Evolutionary conservation across 2,329 filamentous ascomycete genomes (phyloP).

Genomic region (Calonectria fujianensis): DNA sequence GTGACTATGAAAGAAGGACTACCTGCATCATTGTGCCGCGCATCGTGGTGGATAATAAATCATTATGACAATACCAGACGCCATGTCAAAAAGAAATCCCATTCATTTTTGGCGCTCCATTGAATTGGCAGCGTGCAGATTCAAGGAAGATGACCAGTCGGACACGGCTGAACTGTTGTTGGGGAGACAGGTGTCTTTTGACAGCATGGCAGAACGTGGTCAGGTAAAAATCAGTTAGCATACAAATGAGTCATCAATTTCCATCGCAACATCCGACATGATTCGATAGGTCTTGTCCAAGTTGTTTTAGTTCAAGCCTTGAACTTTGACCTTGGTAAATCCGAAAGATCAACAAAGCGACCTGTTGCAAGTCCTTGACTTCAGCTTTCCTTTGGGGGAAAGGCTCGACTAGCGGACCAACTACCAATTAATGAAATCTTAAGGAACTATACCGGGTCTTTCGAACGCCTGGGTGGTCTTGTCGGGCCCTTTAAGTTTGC

Average conservation of each 20-base stretch:
- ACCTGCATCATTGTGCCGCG: not conserved
- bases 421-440: not conserved
- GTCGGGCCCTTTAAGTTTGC: not conserved
- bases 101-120: not conserved
- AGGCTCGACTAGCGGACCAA: not conserved
- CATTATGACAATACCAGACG: not conserved
- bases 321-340: not conserved
- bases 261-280: not conserved
- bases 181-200: not conserved
- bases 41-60: not conserved
- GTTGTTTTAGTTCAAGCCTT: not conserved
- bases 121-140: not conserved
- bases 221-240: not conserved
- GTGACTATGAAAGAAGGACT: not conserved
- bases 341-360: not conserved
- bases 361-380: not conserved
- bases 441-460: not conserved
- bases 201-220: not conserved
- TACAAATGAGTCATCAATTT: not conserved
- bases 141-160: not conserved
- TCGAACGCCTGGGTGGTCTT: not conserved
- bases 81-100: not conserved
- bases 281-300: not conserved
- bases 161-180: not conserved
- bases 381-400: not conserved